Evolutionary conservation across 805 yeast species (phyloP).

Genomic region (Lipomyces starkeyi): DNA sequence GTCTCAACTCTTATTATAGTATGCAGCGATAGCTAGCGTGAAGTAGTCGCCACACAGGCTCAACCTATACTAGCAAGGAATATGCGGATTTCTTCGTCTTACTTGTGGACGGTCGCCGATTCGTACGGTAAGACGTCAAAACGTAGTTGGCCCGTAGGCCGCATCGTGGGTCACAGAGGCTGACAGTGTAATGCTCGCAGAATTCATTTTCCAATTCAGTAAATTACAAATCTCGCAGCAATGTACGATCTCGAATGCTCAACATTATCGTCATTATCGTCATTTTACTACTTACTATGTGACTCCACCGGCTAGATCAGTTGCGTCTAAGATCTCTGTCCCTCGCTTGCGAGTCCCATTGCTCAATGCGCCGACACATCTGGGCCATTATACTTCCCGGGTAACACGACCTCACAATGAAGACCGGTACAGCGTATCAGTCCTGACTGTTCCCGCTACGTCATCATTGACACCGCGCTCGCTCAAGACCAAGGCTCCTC

Average conservation of each 20-base stretch:
- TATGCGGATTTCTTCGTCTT: constrained; percentile 13
- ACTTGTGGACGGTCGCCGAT: constrained; percentile 21
- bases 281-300: constrained; percentile 4
- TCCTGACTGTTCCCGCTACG: constrained; percentile 55
- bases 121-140: constrained; percentile 14
- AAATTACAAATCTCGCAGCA: not conserved
- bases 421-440: constrained; percentile 74
- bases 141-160: not conserved
- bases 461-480: constrained; percentile 41
- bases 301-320: not conserved
- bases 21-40: not conserved
- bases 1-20: not conserved
- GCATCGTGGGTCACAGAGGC: not conserved
- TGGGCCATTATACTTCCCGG: constrained; percentile 81
- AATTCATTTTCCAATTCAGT: constrained; percentile 1
- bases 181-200: not conserved
- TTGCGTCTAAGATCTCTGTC: not conserved
- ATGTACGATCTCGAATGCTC: not conserved
- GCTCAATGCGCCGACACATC: constrained; percentile 67
- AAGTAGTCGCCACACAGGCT: not conserved
- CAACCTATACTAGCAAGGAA: not conserved
- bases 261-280: not conserved
- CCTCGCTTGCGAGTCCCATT: constrained; percentile 55
- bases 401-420: constrained; percentile 81
- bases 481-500: constrained; percentile 10